Base-by-base conservation (phyloP, 2,329 filamentous ascomycete species). In the Fusarium abutilonis region DNA sequence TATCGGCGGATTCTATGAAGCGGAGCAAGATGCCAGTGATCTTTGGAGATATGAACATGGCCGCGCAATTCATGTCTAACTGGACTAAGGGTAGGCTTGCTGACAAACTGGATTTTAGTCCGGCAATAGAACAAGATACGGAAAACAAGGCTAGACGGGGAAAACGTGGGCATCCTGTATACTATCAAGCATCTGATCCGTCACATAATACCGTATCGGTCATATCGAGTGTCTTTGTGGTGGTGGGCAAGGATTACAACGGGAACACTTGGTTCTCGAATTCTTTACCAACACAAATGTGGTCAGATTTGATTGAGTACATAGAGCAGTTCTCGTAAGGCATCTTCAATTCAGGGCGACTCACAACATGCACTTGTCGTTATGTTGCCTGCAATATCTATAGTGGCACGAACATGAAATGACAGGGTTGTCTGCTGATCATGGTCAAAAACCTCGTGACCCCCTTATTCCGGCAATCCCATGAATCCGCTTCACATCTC, bases 61-160 rank as follows among this genome's bases (percentile, higher is more conserved):
- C 51, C 3, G 39, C 56, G 1, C 57, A 56, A 9, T 59, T 62
- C 7, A 55, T 66, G 61, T 67, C 64, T 2, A 67, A 67, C 23
- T 67, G 64, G 64, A 49, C 39, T 11, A 67, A 62, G 13, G 64
- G 40, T 0, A 48, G 35, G 3, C 45, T 67, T 4, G n/a, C 42
- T 6, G 56, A 65, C 2, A 64, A 56, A 9, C 15, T 67, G 13
- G 49, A 67, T 28, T 65, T 67, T 19, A 50, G 53, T 8, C 54
- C 48, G 1, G 64, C 60, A 9, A 45, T 62, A 38, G 49, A 54
- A 3, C 29, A 14, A 1, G 48, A 36, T 6, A 44, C 29, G 4
- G 5, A 17, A 10, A 3, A 13, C 2, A 35, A 23, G 11, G 3
- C 15, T 1, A 32, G 54, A 11, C 41, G 7, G 6, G 46, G 47